phyloP scores from a whole-genome alignment of 768 basidiomycete genomes.

The Tylopilus intermedius region DNA sequence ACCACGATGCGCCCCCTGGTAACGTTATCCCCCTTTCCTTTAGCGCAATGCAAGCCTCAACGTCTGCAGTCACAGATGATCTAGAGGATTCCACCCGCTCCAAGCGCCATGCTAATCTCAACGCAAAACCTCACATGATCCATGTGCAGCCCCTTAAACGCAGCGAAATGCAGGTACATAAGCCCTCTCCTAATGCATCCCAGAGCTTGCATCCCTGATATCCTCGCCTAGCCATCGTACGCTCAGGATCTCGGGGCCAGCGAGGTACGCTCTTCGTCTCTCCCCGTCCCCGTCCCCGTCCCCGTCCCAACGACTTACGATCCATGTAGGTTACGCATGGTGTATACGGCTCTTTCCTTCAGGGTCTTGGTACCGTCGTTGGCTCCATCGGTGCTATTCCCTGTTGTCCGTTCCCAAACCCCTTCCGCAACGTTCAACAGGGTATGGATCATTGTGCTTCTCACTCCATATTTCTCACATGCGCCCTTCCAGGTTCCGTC shows the following conservation, averaged over 20 bases:
- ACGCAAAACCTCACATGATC: slow-evolving; percentile 47
- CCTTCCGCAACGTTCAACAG: slow-evolving; percentile 81
- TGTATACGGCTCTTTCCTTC: slow-evolving; percentile 76
- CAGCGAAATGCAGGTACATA: slow-evolving; percentile 76
- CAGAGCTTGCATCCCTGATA: slow-evolving; percentile 4
- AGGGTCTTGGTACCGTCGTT: slow-evolving; percentile 59
- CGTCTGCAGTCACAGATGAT: slow-evolving; percentile 45
- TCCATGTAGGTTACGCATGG: slow-evolving; percentile 66
- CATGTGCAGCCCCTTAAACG: slow-evolving; percentile 81
- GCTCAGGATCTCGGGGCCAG: slow-evolving; percentile 79
- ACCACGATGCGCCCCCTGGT: slow-evolving; percentile 67
- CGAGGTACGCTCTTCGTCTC: slow-evolving; percentile 36
- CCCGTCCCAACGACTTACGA: neutral
- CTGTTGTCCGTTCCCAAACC: slow-evolving; percentile 81
- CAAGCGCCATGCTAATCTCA: slow-evolving; percentile 27
- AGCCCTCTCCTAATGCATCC: slow-evolving; percentile 7
- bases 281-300: neutral
- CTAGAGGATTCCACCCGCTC: slow-evolving; percentile 42
- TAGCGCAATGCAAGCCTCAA: slow-evolving; percentile 8
- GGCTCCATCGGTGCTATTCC: slow-evolving; percentile 75
- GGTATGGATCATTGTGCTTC: slow-evolving; percentile 37
- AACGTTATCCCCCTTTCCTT: slow-evolving; percentile 19
- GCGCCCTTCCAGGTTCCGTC: slow-evolving; percentile 53
- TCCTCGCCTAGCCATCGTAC: slow-evolving; percentile 68
- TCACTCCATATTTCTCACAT: slow-evolving; percentile 15